Evolutionary conservation across 805 yeast species (phyloP).

Genomic region (Zygosaccharomyces lentus): DNA sequence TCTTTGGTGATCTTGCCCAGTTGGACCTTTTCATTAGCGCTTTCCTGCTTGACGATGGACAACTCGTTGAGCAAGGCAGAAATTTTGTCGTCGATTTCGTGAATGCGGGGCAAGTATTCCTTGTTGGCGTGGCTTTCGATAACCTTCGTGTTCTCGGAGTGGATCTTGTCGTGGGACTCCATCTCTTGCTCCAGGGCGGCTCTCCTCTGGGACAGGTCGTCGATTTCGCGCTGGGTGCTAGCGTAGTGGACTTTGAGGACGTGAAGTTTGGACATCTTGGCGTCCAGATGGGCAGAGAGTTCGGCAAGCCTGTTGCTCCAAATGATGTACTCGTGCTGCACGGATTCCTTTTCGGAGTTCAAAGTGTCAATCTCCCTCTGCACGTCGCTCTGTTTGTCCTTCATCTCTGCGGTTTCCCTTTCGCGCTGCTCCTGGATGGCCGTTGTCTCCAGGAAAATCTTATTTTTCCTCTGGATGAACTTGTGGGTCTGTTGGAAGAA

Average conservation of each 20-base stretch:
- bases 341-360: slow-evolving; percentile 17
- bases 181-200: slow-evolving; percentile 19
- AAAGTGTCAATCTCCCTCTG: slow-evolving; percentile 28
- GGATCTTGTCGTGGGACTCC: slow-evolving; percentile 14
- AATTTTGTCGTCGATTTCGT: slow-evolving; percentile 25
- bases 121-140: slow-evolving; percentile 23
- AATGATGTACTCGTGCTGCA: slow-evolving; percentile 20
- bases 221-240: slow-evolving; percentile 22
- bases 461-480: slow-evolving; percentile 22
- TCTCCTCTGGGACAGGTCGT: slow-evolving; percentile 16
- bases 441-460: slow-evolving; percentile 28
- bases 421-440: slow-evolving; percentile 25
- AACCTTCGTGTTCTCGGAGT: slow-evolving; percentile 16
- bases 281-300: slow-evolving; percentile 27
- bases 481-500: slow-evolving; percentile 23
- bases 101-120: slow-evolving; percentile 24
- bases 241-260: slow-evolving; percentile 20
- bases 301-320: slow-evolving; percentile 22
- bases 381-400: slow-evolving; percentile 22
- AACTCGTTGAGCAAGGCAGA: slow-evolving; percentile 19
- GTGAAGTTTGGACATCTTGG: slow-evolving; percentile 25
- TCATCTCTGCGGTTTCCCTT: slow-evolving; percentile 22
- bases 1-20: slow-evolving; percentile 27
- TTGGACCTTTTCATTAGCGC: slow-evolving; percentile 27
- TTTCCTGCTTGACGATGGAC: slow-evolving; percentile 29